Evolutionary conservation across 129 eudicot genomes (phyloP), one percentile per base, ranked within the genome.

Genomic region (Lonicera japonica): DNA sequence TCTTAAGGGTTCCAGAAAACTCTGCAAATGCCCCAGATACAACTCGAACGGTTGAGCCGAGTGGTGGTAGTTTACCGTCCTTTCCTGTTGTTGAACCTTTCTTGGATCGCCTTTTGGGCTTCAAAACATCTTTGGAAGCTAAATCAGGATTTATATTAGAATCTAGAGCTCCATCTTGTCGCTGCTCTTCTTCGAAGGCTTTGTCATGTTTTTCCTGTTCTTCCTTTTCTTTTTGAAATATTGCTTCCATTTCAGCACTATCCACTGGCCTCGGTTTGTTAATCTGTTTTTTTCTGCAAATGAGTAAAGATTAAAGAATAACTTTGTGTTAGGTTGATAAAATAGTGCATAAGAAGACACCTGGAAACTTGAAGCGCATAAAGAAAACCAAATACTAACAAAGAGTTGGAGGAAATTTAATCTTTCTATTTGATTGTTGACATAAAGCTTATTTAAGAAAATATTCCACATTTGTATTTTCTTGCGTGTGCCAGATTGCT

Each of bases 261-360:
- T 79, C 73, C 39, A 86, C 83, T 5, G 99, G 96, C 72, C 87
- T 83, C 14, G 96, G 99, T 65, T 83, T 88, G 75, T 88, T 88
- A 25, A 88, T 86, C 74, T 78, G 78, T 23, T 66, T 62, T 64
- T 81, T 88, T 45, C 96, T 94, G 89, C 71, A 59, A 48, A 61
- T 46, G 24, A 5, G 36, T 13, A 21, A 65, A 46, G 15, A 29
- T 1, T 29, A 64, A 54, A 16, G 12, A 9, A 17, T 18, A 40
- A 22, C 8, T 24, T 18, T 21, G 25, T 7, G 20, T 25, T n/a
- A 58, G 16, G 34, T 19, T 56, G 7, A 17, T 15, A 34, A 39
- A 25, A 59, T 23, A 16, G 63, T 24, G 41, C 15, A 23, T 13
- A 14, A 21, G 1, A 54, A 52, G 15, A 38, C 10, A 38, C 5